phyloP scores from a whole-genome alignment of 352 stramenopile species.

The Phytopythium chamaehyphon region DNA sequence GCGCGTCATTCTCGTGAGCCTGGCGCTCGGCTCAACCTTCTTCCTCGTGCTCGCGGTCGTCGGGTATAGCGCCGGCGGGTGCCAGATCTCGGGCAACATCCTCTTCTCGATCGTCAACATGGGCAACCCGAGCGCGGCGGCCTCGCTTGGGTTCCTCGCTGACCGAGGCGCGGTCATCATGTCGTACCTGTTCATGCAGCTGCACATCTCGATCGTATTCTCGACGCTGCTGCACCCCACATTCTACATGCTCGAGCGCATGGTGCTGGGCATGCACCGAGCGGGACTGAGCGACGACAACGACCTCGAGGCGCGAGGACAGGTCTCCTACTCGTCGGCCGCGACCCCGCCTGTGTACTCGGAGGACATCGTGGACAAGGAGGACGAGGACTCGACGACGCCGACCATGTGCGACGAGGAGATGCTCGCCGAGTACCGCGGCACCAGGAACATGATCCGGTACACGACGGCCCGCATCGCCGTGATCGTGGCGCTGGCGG shows the following conservation, averaged over 20 bases:
- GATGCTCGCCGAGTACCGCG: slow-evolving; percentile 8
- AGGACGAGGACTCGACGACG: slow-evolving; percentile 3
- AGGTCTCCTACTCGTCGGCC: neutral
- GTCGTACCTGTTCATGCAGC: slow-evolving; percentile 32
- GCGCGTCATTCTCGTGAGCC: slow-evolving; percentile 33
- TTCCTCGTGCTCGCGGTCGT: slow-evolving; percentile 36
- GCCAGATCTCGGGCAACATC: slow-evolving; percentile 33
- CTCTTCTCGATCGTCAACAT: slow-evolving; percentile 32
- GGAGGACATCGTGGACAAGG: neutral
- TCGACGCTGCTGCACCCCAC: slow-evolving; percentile 36
- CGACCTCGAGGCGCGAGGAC: slow-evolving; percentile 1
- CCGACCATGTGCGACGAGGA: slow-evolving; percentile 4
- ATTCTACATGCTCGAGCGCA: slow-evolving; percentile 41
- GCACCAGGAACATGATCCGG: slow-evolving; percentile 4
- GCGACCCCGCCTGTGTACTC: neutral
- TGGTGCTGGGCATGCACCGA: slow-evolving; percentile 41
- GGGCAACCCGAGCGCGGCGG: slow-evolving; percentile 13
- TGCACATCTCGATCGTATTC: slow-evolving; percentile 44
- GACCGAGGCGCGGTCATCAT: slow-evolving; percentile 25
- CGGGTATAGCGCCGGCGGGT: slow-evolving; percentile 33
- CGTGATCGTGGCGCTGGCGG: slow-evolving; percentile 5
- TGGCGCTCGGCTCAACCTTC: slow-evolving; percentile 32
- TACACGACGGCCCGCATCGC: slow-evolving; percentile 1
- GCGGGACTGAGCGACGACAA: neutral
- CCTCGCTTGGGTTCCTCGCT: slow-evolving; percentile 18